Evolutionary conservation across 2,329 filamentous ascomycete species (phyloP).

Genomic region (Colletotrichum sp.): DNA sequence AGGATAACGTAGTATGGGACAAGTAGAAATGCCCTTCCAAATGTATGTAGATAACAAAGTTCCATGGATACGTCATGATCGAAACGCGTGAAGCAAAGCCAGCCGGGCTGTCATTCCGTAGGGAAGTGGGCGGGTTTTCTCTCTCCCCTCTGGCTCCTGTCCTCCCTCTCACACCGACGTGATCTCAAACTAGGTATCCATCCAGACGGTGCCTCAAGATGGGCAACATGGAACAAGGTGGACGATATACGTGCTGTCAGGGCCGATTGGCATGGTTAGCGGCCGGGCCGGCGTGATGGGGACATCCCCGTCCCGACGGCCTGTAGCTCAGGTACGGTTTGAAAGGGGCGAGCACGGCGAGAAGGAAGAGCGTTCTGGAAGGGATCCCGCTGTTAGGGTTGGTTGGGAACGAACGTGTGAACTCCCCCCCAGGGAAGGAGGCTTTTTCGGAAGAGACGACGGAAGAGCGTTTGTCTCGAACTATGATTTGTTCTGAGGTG

Average conservation of each 20-base stretch:
- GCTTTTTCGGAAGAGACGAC: background rate
- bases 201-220: background rate
- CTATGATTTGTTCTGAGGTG: background rate
- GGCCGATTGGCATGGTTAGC: background rate
- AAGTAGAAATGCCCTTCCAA: background rate
- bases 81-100: background rate
- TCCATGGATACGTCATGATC: background rate
- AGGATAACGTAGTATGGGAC: background rate
- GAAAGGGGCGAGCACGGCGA: background rate
- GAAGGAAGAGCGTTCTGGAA: background rate
- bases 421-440: background rate
- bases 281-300: background rate
- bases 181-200: background rate
- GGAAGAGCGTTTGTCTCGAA: background rate
- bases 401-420: background rate
- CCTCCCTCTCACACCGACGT: background rate
- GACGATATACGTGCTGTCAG: background rate
- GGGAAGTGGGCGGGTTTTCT: background rate
- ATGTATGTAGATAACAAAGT: background rate
- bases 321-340: background rate
- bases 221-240: background rate
- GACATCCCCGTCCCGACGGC: background rate
- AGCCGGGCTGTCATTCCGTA: background rate
- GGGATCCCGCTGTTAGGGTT: conserved; percentile 8
- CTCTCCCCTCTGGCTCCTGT: background rate